Conservation (phyloP, 129 eudicot species). For the Pseudognaphalium luteoalbum region DNA sequence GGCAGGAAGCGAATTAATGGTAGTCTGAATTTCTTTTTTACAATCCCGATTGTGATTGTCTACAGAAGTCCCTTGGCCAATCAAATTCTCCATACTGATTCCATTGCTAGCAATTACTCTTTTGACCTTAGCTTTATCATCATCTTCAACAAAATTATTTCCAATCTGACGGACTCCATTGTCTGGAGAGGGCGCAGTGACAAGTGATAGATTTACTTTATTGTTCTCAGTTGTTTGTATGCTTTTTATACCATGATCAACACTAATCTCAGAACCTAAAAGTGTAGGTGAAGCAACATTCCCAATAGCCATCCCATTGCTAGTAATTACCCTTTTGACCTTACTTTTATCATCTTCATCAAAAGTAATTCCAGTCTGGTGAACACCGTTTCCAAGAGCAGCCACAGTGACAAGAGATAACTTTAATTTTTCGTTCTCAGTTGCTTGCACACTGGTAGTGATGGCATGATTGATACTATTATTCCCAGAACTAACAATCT, state of each 20-base stretch:
- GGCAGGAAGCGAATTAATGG: background rate
- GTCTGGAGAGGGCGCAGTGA: conserved; percentile 14
- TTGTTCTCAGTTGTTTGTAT: conserved; percentile 16
- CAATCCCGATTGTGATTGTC: conserved; percentile 5
- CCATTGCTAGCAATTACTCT: conserved; percentile 14
- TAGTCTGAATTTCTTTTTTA: background rate
- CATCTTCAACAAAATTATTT: conserved; percentile 1
- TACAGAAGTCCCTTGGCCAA: conserved; percentile 8
- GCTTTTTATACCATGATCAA: conserved; percentile 1
- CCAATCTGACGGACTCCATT: conserved; percentile 8
- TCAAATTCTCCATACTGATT: conserved; percentile 10
- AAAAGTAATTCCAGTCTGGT: background rate
- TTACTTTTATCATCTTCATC: background rate
- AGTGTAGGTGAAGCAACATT: conserved; percentile 16
- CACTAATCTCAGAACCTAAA: conserved; percentile 13
- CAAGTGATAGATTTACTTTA: conserved; percentile 28
- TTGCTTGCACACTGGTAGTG: conserved; percentile 3
- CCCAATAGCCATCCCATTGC: background rate
- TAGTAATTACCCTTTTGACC: background rate
- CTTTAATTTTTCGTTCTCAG: conserved; percentile 19
- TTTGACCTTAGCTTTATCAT: conserved; percentile 23
- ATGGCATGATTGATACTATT: conserved; percentile 4
- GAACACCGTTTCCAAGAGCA: conserved; percentile 6
- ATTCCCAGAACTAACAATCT: background rate
- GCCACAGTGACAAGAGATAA: conserved; percentile 25